Evolutionary conservation across 768 basidiomycete species (phyloP).

Genomic region (Kwoniella botswanensis): DNA sequence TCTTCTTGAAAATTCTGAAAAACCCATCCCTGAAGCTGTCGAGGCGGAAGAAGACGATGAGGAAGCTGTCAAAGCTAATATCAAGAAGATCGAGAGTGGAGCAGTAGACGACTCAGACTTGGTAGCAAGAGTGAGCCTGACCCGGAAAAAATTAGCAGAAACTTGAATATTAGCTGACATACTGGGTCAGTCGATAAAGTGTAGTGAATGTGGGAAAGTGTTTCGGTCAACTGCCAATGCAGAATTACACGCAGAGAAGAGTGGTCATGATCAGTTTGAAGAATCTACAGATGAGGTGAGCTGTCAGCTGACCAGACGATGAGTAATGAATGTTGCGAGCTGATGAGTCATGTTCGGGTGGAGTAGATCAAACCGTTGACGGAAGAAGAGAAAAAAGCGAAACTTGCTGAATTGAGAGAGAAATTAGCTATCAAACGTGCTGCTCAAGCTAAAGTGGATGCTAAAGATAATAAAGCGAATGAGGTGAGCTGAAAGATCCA

Average conservation of each 20-base stretch:
- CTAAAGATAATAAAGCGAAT: conserved; percentile 65
- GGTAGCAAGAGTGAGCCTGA: conserved; percentile 51
- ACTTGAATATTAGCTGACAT: neutral
- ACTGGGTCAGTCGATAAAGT: conserved; percentile 44
- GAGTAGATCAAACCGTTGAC: conserved; percentile 86
- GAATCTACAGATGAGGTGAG: conserved; percentile 90
- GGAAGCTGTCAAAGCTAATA: conserved; percentile 61
- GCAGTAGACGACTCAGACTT: conserved; percentile 28
- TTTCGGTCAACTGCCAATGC: conserved; percentile 86
- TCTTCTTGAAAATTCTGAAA: conserved; percentile 76
- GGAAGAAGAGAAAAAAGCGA: conserved; percentile 87
- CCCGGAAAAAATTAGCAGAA: neutral
- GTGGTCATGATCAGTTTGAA: conserved; percentile 93
- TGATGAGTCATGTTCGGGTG: neutral
- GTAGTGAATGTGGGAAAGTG: conserved; percentile 73
- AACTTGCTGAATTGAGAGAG: conserved; percentile 74
- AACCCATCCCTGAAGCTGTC: conserved; percentile 69
- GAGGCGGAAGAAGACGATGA: conserved; percentile 76
- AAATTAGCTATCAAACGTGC: conserved; percentile 83
- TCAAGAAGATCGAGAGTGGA: conserved; percentile 55
- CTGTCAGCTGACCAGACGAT: conserved; percentile 8
- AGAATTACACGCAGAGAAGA: conserved; percentile 92
- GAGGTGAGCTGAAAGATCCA: conserved; percentile 55
- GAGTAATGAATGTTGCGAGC: neutral
- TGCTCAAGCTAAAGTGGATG: conserved; percentile 72